Percentiles rank a stretch among this genome's conserved stretches.
phyloP scores from a whole-genome alignment of 1,284 basidiomycete species.

The Irpex lacteus region DNA sequence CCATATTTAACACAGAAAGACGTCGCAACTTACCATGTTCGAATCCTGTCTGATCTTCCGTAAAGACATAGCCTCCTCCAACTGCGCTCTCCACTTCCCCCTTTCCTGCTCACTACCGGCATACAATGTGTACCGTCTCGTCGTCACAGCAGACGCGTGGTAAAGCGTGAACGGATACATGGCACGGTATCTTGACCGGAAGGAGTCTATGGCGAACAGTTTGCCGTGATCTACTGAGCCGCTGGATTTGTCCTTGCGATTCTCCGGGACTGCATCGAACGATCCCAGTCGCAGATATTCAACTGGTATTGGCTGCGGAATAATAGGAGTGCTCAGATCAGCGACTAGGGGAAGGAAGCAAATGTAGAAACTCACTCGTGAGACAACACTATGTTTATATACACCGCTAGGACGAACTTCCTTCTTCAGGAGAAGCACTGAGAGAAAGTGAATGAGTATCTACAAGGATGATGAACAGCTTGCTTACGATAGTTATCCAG shows the following conservation, averaged over 20 bases:
- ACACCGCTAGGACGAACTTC: conserved; percentile 47
- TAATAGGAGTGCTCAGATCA: background rate
- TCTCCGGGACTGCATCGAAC: conserved; percentile 57
- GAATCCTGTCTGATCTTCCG: conserved; percentile 60
- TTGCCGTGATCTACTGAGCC: conserved; percentile 44
- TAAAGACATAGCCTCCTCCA: conserved; percentile 60
- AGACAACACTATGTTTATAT: conserved; percentile 53
- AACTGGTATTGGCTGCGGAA: conserved; percentile 65
- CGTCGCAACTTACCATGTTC: conserved; percentile 54
- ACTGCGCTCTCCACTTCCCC: conserved; percentile 58
- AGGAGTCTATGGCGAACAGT: conserved; percentile 44
- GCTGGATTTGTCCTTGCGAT: conserved; percentile 50
- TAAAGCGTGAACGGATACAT: conserved; percentile 75
- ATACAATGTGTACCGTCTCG: conserved; percentile 69
- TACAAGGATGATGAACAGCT: background rate
- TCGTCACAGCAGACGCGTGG: conserved; percentile 55
- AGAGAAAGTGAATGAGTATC: conserved; percentile 5
- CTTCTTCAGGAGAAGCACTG: conserved; percentile 65
- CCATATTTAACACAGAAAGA: background rate
- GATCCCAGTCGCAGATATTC: conserved; percentile 69
- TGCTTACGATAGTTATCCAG: conserved; percentile 72
- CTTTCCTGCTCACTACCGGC: conserved; percentile 54
- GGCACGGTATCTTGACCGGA: conserved; percentile 46
- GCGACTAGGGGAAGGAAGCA: background rate
- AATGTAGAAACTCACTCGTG: conserved; percentile 47